Evolutionary conservation across 1,284 basidiomycete species (phyloP).

Genomic region (Ustilago xerochloae): DNA sequence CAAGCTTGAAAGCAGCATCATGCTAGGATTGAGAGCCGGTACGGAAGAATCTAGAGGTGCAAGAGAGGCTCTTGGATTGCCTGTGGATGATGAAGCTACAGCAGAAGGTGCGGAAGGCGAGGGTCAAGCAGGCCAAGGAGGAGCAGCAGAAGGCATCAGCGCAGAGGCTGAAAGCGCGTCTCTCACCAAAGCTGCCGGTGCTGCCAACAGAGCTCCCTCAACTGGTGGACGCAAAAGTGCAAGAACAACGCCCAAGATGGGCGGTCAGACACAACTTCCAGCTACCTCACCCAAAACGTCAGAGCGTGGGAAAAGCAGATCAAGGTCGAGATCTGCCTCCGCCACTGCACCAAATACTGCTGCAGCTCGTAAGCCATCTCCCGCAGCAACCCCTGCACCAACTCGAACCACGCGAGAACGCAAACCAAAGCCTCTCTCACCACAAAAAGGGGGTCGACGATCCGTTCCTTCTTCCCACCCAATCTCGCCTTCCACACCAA

Average conservation of each 20-base stretch:
- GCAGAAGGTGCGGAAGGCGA: slow-evolving; percentile 5
- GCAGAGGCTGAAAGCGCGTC: slow-evolving; percentile 36
- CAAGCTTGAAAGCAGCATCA: slow-evolving; percentile 58
- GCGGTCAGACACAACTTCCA: slow-evolving; percentile 9
- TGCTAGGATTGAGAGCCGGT: slow-evolving; percentile 54
- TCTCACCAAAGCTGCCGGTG: slow-evolving; percentile 39
- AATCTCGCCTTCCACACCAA: slow-evolving; percentile 17
- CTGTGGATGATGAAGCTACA: slow-evolving; percentile 7
- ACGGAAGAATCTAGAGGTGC: slow-evolving; percentile 50
- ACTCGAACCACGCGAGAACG: slow-evolving; percentile 15
- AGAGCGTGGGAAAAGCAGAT: background rate
- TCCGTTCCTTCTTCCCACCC: slow-evolving; percentile 14
- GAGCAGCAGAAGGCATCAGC: slow-evolving; percentile 3
- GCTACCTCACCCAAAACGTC: slow-evolving; percentile 3
- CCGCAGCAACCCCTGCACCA: background rate
- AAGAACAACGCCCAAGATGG: slow-evolving; percentile 22
- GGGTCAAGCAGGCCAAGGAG: no score
- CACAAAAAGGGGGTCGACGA: slow-evolving; percentile 34
- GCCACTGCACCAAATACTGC: background rate
- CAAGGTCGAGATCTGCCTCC: slow-evolving; percentile 14
- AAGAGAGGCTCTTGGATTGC: slow-evolving; percentile 47
- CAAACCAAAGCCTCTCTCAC: slow-evolving; percentile 33
- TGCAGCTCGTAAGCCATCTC: background rate
- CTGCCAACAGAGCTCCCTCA: slow-evolving; percentile 11
- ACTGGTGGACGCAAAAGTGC: slow-evolving; percentile 18